These are phyloP conservation scores for Salix arbutifolia DNA, from an alignment of 345 rosid genomes.

Conservation along the genomic window DNA sequence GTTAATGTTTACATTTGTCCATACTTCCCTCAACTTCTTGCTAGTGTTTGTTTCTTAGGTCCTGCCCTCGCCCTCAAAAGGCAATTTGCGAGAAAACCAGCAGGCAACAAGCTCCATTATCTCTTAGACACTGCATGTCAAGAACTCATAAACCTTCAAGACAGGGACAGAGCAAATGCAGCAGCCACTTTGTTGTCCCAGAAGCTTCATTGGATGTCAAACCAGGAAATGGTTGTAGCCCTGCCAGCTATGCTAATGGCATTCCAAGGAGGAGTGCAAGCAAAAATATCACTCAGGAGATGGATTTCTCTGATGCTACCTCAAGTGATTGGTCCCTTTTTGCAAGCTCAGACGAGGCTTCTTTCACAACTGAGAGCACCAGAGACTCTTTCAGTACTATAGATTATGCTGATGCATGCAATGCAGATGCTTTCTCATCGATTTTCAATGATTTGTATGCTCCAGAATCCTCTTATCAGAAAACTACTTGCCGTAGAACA, in stretches of 20 bases:
- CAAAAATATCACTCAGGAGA: slow-evolving; percentile 15
- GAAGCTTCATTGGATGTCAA: slow-evolving; percentile 24
- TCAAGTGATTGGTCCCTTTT: slow-evolving; percentile 84
- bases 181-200: slow-evolving; percentile 15
- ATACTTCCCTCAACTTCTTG: background rate
- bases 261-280: slow-evolving; percentile 8
- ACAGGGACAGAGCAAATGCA: slow-evolving; percentile 40
- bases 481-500: slow-evolving; percentile 54
- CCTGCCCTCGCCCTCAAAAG: slow-evolving; percentile 60
- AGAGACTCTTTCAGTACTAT: slow-evolving; percentile 78
- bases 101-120: slow-evolving; percentile 23
- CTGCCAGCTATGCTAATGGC: background rate
- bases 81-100: slow-evolving; percentile 30
- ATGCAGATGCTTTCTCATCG: slow-evolving; percentile 40
- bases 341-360: slow-evolving; percentile 88
- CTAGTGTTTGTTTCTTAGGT: slow-evolving; percentile 36
- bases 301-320: slow-evolving; percentile 58
- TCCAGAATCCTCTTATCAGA: slow-evolving; percentile 37
- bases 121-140: slow-evolving; percentile 24
- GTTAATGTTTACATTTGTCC: background rate
- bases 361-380: slow-evolving; percentile 83
- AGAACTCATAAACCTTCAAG: slow-evolving; percentile 36
- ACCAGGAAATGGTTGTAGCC: slow-evolving; percentile 14
- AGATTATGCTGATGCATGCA: slow-evolving; percentile 58
- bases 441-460: slow-evolving; percentile 45